Evolutionary conservation across 306 rosid species (phyloP).

Genomic region (Senna siamea): DNA sequence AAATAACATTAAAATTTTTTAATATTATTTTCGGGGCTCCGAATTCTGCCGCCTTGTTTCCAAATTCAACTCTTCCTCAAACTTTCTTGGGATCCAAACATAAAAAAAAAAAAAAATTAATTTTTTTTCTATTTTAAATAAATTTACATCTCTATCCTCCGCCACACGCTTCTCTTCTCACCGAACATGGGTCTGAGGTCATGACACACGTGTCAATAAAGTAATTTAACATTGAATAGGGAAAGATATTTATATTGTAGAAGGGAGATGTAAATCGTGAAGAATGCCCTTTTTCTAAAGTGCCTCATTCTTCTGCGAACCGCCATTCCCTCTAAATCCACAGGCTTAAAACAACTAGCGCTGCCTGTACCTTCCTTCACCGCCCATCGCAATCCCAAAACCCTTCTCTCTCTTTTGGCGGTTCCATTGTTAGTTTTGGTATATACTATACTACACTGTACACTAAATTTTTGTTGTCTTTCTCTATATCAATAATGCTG

Average conservation of each 20-base stretch:
- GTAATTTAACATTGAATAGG: slow-evolving; percentile 3
- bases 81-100: slow-evolving; percentile 24
- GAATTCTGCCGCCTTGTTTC: neutral
- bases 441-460: neutral
- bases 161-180: neutral
- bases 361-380: neutral
- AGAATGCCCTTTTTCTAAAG: neutral
- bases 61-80: neutral
- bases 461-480: neutral
- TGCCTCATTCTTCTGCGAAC: neutral
- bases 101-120: neutral
- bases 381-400: slow-evolving; percentile 11
- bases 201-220: neutral
- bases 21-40: neutral
- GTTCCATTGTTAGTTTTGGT: neutral
- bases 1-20: too few species aligned
- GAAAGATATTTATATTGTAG: neutral
- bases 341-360: slow-evolving; percentile 16
- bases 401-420: slow-evolving; percentile 16
- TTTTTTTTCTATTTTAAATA: too few species aligned
- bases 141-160: neutral
- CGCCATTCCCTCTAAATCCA: neutral
- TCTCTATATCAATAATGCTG: neutral
- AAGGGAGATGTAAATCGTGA: neutral
- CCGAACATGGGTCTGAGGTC: neutral